Conservation (phyloP, 1,139 yeast genomes). For the Candida anutae region DNA sequence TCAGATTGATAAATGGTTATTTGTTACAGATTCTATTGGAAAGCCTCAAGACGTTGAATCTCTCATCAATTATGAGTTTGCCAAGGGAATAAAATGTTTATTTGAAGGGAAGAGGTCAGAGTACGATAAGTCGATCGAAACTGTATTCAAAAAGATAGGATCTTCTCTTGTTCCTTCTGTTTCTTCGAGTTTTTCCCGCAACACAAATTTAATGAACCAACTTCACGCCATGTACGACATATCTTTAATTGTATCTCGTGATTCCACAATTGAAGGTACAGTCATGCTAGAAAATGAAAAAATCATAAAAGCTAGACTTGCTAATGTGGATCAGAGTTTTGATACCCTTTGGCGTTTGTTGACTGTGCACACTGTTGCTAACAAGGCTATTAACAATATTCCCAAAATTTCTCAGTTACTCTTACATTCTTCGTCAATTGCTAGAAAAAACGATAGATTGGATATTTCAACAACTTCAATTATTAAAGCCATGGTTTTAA, state of each 20-base stretch:
- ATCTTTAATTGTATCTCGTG: constrained; percentile 17
- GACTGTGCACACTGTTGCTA: constrained; percentile 52
- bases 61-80: constrained; percentile 58
- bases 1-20: constrained; percentile 51
- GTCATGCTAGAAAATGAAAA: constrained; percentile 11
- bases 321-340: constrained; percentile 54
- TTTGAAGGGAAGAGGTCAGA: constrained; percentile 17
- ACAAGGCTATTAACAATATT: constrained; percentile 28
- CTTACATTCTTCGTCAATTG: constrained; percentile 54
- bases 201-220: constrained; percentile 48
- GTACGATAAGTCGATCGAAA: constrained; percentile 34
- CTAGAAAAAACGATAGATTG: constrained; percentile 61
- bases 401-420: constrained; percentile 38
- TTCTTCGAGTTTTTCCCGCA: constrained; percentile 56
- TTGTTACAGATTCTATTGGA: constrained; percentile 26
- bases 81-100: constrained; percentile 48
- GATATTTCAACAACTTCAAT: constrained; percentile 71
- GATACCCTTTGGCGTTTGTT: constrained; percentile 55
- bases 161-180: constrained; percentile 51
- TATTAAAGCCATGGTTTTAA: constrained; percentile 54
- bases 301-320: constrained; percentile 31
- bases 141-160: constrained; percentile 53
- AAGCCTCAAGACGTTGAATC: constrained; percentile 43
- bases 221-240: constrained; percentile 72
- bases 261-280: constrained; percentile 7